phyloP scores from a whole-genome alignment of 495 filamentous ascomycete species.

The Podospora sp. region DNA sequence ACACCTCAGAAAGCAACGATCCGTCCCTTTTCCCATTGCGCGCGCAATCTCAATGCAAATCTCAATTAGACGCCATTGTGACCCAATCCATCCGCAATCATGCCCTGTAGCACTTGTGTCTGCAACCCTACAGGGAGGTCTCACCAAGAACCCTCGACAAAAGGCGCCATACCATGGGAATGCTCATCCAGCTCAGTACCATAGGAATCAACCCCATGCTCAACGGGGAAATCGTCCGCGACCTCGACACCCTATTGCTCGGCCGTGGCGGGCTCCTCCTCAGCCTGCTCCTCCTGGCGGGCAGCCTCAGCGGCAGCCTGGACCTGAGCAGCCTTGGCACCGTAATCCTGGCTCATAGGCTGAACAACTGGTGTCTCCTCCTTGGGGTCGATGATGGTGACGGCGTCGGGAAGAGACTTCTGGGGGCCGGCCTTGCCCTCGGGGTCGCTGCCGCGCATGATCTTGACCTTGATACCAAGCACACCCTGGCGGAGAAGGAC shows the following conservation, averaged over 20 bases:
- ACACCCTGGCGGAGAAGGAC: slow-evolving; percentile 99
- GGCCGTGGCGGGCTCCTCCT: slow-evolving; percentile 51
- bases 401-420: slow-evolving; percentile 95
- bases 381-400: slow-evolving; percentile 99
- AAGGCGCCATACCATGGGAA: not conserved
- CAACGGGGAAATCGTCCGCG: slow-evolving; percentile 15
- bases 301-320: slow-evolving; percentile 65
- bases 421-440: slow-evolving; percentile 97
- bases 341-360: slow-evolving; percentile 96
- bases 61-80: slow-evolving; percentile 40
- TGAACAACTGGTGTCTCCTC: slow-evolving; percentile 93
- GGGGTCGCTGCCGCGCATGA: slow-evolving; percentile 99
- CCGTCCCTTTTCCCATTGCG: slow-evolving; percentile 33
- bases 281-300: slow-evolving; percentile 69
- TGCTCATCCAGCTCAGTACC: not conserved
- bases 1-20: slow-evolving; percentile 29
- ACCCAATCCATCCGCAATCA: slow-evolving; percentile 38
- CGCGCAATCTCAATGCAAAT: slow-evolving; percentile 41
- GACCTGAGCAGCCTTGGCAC: slow-evolving; percentile 88
- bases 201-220: slow-evolving; percentile 3
- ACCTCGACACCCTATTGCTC: slow-evolving; percentile 50
- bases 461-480: slow-evolving; percentile 99
- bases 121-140: slow-evolving; percentile 26
- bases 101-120: slow-evolving; percentile 24
- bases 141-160: not conserved